These are phyloP conservation scores for Davidsoniella eucalypti DNA, from an alignment of 2,329 filamentous ascomycete species.

Conservation along the genomic window DNA sequence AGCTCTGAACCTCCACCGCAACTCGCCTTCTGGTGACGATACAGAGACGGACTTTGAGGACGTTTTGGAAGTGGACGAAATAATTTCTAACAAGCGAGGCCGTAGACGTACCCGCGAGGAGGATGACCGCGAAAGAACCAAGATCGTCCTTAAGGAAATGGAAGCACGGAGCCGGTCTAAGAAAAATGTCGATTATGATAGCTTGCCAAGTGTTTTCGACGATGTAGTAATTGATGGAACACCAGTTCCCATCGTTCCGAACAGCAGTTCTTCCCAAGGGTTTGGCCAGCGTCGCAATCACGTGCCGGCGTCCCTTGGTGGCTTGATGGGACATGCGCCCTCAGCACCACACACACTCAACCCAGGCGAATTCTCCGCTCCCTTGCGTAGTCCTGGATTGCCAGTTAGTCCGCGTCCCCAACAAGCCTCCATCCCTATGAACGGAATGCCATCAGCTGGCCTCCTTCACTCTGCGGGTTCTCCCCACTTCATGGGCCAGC, in stretches of 20 bases:
- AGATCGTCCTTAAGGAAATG: conserved; percentile 47
- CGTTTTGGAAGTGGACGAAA: conserved; percentile 51
- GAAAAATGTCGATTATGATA: conserved; percentile 40
- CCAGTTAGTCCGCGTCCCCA: conserved; percentile 42
- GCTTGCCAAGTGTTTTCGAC: neutral
- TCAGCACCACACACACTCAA: conserved; percentile 14
- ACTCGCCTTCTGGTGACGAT: conserved; percentile 21
- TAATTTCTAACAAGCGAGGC: conserved; percentile 47
- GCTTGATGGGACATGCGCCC: conserved; percentile 24
- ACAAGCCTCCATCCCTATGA: conserved; percentile 49
- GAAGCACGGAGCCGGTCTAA: conserved; percentile 58
- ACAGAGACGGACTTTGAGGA: conserved; percentile 77
- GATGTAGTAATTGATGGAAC: conserved; percentile 11
- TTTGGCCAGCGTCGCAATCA: conserved; percentile 19
- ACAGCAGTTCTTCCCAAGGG: conserved; percentile 23
- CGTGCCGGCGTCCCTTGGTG: conserved; percentile 34
- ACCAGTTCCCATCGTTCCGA: conserved; percentile 18
- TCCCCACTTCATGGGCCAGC: conserved; percentile 24
- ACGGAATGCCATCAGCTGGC: conserved; percentile 18
- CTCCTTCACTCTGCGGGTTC: neutral
- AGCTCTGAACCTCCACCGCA: conserved; percentile 41
- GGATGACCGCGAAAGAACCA: conserved; percentile 64
- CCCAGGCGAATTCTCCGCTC: conserved; percentile 19
- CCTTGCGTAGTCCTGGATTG: conserved; percentile 41
- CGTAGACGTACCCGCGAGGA: conserved; percentile 74